phyloP scores from a whole-genome alignment of 2,329 filamentous ascomycete species.

The Hysterium pulicare region DNA sequence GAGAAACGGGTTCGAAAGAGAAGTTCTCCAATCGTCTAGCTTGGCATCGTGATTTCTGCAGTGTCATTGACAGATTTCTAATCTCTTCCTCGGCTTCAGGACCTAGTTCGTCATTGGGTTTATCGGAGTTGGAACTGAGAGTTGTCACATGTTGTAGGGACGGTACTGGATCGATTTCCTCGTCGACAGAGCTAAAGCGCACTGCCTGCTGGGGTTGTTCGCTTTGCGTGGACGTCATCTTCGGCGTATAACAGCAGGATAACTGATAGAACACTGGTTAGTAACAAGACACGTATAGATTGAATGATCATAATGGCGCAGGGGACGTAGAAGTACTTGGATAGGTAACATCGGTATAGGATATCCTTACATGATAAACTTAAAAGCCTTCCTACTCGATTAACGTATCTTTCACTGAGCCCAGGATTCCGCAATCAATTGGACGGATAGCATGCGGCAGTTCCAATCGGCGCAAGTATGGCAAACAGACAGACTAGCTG shows the following conservation, averaged over 20 bases:
- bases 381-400: too few relatives aligned
- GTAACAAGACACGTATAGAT: too few relatives aligned
- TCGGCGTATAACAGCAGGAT: too few relatives aligned
- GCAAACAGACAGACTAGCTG: too few relatives aligned
- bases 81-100: conserved; percentile 60
- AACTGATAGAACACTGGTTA: too few relatives aligned
- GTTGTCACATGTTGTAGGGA: conserved; percentile 31
- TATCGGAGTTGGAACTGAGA: conserved; percentile 20
- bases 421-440: too few relatives aligned
- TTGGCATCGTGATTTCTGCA: conserved; percentile 74
- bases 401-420: too few relatives aligned
- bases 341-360: too few relatives aligned
- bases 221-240: conserved; percentile 24
- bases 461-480: too few relatives aligned
- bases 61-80: conserved; percentile 65
- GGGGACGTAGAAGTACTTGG: too few relatives aligned
- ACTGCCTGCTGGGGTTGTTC: conserved; percentile 30
- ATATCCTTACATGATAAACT: too few relatives aligned
- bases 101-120: conserved; percentile 30
- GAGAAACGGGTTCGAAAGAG: conserved; percentile 84
- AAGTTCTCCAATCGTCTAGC: conserved; percentile 81
- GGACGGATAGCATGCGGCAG: too few relatives aligned
- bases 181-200: conserved; percentile 38
- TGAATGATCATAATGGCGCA: conserved; percentile 20
- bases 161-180: conserved; percentile 37